Evolutionary conservation across 352 stramenopile genomes (phyloP), one percentile per base, ranked within the genome.

Genomic region (Albugo laibachii): DNA sequence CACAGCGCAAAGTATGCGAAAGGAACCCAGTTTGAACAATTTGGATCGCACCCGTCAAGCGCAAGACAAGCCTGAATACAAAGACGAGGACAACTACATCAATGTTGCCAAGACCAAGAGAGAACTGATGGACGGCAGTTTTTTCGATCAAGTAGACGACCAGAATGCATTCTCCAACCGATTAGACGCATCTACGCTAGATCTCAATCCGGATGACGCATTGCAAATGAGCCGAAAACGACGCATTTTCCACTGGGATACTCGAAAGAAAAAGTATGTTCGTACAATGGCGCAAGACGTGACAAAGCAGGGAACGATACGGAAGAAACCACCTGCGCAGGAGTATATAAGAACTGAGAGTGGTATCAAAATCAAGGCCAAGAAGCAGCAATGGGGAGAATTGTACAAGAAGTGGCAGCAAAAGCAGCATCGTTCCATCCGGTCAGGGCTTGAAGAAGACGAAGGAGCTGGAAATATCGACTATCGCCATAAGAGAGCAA

Each of bases 191-290:
- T 92, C 92, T 11, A 94, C 98, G 56, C 56, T 99, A 24, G 95
- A 99, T 56, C 87, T 98, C 55, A 96, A 97, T 50, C 93, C 93
- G 12, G 95, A 99, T 52, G 94, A 98, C 51, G 93, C 94, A n/a
- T 76, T 95, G 24, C 85, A 97, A 52, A 81, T 98, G 65, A 94
- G 96, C 52, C 96, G 96, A 61, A 96, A 97, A 59, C 83, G 96
- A n/a, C 73, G 91, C 18, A 95, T 99, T 62, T 76, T 98, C 60
- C 84, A 97, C 63, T 99, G 95, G 96, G 96, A 99, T 65, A 92
- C 89, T 41, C 91, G 93, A 47, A 99, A 99, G 66, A 95, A 95
- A 61, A 95, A 95, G 57, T 97, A 92, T 52, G 81, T 97, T 44
- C 92, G 94, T 63, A 93, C 82, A 6, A 95, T 82, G 2, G 69